Percentiles rank a stretch among this genome's conserved stretches.
Conservation (phyloP, 768 basidiomycete species). For the Psilocybe azurescens region DNA sequence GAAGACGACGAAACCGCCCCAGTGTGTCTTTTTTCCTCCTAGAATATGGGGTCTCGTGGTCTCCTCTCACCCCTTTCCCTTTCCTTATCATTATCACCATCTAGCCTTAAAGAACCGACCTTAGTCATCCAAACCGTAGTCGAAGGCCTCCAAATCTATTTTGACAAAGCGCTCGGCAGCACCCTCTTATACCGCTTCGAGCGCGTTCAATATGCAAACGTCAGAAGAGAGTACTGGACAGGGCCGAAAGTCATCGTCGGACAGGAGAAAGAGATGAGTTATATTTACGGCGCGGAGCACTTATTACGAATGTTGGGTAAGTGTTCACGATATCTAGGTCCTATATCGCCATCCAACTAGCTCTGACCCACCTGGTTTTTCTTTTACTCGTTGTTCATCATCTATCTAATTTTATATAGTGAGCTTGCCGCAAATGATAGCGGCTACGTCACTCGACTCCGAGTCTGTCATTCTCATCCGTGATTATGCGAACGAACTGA, state of each 20-base stretch:
- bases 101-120: slow-evolving; percentile 70
- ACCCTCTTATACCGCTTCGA: slow-evolving; percentile 96
- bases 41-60: not conserved
- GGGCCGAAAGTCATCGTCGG: slow-evolving; percentile 70
- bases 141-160: slow-evolving; percentile 88
- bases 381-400: not conserved
- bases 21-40: slow-evolving; percentile 37
- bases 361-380: no score
- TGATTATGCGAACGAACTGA: slow-evolving; percentile 90
- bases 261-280: slow-evolving; percentile 83
- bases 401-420: slow-evolving; percentile 51
- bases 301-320: slow-evolving; percentile 88
- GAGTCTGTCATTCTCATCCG: slow-evolving; percentile 83
- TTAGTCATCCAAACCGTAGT: slow-evolving; percentile 81
- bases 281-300: slow-evolving; percentile 95
- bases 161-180: slow-evolving; percentile 88
- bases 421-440: slow-evolving; percentile 90
- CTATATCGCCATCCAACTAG: not conserved
- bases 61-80: not conserved
- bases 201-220: slow-evolving; percentile 87
- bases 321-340: slow-evolving; percentile 26
- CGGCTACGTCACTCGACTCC: slow-evolving; percentile 86
- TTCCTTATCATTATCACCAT: not conserved
- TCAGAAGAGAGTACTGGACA: slow-evolving; percentile 75
- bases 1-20: slow-evolving; percentile 49